Evolutionary conservation across 495 filamentous ascomycete species (phyloP).

Genomic region (Haplographium delicatum): DNA sequence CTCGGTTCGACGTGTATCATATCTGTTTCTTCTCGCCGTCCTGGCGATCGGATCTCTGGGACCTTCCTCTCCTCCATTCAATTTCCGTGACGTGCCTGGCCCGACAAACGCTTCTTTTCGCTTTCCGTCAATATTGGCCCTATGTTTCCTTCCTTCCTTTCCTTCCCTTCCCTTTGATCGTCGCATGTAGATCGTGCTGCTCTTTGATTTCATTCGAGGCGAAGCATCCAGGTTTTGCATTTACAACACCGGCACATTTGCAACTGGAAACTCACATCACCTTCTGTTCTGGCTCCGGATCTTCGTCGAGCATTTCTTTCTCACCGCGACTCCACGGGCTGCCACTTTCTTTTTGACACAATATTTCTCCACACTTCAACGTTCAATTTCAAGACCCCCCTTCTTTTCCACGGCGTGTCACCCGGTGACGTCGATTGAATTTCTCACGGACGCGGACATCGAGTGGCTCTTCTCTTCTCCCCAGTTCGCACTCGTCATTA

Average conservation of each 20-base stretch:
- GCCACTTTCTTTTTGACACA: too few species aligned
- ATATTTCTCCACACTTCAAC: too few species aligned
- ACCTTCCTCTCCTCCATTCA: not conserved
- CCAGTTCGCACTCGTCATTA: too few species aligned
- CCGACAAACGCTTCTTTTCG: not conserved
- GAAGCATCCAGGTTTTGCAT: too few species aligned
- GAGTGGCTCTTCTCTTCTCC: not conserved
- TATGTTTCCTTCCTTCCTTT: not conserved
- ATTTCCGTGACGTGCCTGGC: not conserved
- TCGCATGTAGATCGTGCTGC: conserved; percentile 20
- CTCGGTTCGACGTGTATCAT: conserved; percentile 23
- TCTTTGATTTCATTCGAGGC: conserved; percentile 12
- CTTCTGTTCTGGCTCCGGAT: not conserved
- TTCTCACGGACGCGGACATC: not conserved
- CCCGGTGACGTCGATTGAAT: not conserved
- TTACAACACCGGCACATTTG: not conserved
- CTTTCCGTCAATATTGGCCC: not conserved
- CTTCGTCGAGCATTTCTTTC: not conserved
- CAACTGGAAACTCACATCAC: not conserved
- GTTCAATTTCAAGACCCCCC: too few species aligned
- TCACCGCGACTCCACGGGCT: not conserved
- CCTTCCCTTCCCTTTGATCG: not conserved
- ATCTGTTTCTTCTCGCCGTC: conserved; percentile 23
- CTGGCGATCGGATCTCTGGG: conserved; percentile 6
- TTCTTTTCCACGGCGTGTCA: too few species aligned